Conservation (phyloP, 2,329 filamentous ascomycete species). For the Cladosporium sp. region DNA sequence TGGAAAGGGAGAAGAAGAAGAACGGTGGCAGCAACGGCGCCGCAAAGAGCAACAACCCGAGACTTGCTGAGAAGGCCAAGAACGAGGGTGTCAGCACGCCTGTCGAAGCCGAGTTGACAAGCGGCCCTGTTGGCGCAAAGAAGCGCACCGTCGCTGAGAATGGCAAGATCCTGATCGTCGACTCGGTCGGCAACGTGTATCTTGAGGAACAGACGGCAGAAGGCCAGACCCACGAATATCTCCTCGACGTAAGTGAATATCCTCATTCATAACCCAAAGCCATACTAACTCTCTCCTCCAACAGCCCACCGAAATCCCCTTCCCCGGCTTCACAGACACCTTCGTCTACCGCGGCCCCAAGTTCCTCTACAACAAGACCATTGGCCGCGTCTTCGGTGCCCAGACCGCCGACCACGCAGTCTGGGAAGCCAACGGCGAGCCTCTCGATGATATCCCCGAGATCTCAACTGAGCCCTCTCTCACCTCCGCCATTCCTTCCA, state of each 20-base stretch:
- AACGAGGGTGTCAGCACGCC: constrained; percentile 51
- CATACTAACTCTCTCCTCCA: not conserved
- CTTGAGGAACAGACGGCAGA: constrained; percentile 90
- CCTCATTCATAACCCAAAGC: too few species aligned
- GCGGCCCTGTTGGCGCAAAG: constrained; percentile 68
- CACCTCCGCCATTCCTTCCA: constrained; percentile 39
- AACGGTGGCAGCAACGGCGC: constrained; percentile 48
- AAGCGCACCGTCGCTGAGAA: constrained; percentile 91
- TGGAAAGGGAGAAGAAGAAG: constrained; percentile 78
- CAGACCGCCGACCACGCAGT: constrained; percentile 29
- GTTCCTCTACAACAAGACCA: constrained; percentile 59
- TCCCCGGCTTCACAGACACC: constrained; percentile 76
- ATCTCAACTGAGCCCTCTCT: constrained; percentile 29
- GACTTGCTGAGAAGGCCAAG: constrained; percentile 46
- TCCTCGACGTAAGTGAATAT: constrained; percentile 71
- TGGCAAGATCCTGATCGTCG: constrained; percentile 89
- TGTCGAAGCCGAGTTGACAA: constrained; percentile 46
- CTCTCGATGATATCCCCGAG: constrained; percentile 8
- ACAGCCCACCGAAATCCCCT: constrained; percentile 72
- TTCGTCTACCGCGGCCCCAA: constrained; percentile 74
- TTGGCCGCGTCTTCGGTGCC: constrained; percentile 41
- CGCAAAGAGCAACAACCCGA: constrained; percentile 46
- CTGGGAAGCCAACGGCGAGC: constrained; percentile 19
- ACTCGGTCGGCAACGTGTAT: constrained; percentile 87
- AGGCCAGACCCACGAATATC: constrained; percentile 73